Base-by-base conservation (phyloP, 2,329 filamentous ascomycete species). In the Pseudocercospora cruenta region DNA sequence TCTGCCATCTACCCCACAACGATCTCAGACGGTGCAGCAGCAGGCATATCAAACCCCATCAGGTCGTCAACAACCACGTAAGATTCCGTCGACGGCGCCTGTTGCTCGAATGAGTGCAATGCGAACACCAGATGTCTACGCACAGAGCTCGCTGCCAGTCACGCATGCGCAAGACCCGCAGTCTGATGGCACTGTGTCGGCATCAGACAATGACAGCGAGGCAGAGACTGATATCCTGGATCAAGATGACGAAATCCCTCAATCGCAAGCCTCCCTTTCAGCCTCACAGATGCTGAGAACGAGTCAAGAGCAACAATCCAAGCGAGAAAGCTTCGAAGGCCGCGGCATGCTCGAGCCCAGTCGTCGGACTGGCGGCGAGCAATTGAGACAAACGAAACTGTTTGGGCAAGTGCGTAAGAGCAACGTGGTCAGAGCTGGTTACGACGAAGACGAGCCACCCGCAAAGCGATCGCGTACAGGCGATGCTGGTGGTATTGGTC, bases 191-290 rank as follows among this genome's bases (percentile, higher is more conserved):
- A 96, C 92, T 1, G 93, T 95, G 58, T 95, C 92, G 0, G 90
- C 87, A 21, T 86, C 85, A 1, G 86, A 87, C 51, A 86, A 85
- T 59, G 87, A 76, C 55, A 77, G 74, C 62, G 75, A 83, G 67
- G 81, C 80, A 5, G 80, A 82, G 60, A 88, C 91, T 47, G 86
- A 91, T 69, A 88, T 90, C 51, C 80, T 94, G 0, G 88, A 76
- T 1, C 70, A 68, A 21, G 68, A 81, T 49, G 85, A 89, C 67
- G 86, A 90, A 49, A 79, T 93, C 0, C 86, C 84, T 36, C 90
- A 90, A 73, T 93, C 90, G 64, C 91, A 92, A 73, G 92, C 92
- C 8, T 94, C 90, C 73, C 90, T 91, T 69, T 88, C 88, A 53
- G 92, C 93, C 1, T 89, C 90, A 92, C 68, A 89, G 90, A 74